Base-by-base conservation (phyloP, 345 rosid genomes). In the Erodium maritimum region DNA sequence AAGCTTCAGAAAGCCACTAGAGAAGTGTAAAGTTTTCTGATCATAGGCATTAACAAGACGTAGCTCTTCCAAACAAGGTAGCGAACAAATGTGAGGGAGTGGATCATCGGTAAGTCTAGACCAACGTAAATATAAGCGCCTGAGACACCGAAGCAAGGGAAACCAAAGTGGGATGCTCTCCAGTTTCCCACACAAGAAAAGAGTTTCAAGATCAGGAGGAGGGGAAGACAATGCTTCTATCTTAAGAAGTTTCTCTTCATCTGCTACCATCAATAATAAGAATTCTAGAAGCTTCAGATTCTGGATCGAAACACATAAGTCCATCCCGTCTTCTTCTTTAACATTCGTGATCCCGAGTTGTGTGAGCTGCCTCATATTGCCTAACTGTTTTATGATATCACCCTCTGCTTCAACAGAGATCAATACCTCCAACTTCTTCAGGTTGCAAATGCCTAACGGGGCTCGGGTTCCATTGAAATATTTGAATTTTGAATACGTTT, bases 391-490 rank as follows among this genome's bases (percentile, higher is more conserved):
- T 2, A 67, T 50, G 10, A 67, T 68, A 42, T 59, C 17, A 46
- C 57, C 37, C 4, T 33, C 65, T 6, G 70, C 65, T 52, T 58
- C 66, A 19, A 68, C 63, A 57, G 67, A 50, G 12, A 57, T 57
- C 33, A 76, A 48, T 48, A 67, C 67, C 57, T 74, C 77, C 57
- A 76, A 58, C 45, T 69, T 75, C 66, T 76, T 79, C 20, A 76
- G 23, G 20, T 11, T 21, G 19, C 58, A 55, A 11, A 71, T 45
- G 1, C 42, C 62, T 17, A 50, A 14, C 12, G 72, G 59, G 21
- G 54, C 63, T 33, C 1, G 19, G 54, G 68, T 62, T 20, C 79
- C 70, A 42, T 17, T 23, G 25, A 61, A 58, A 52, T 68, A 60
- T 14, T 64, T 65, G 59, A 65, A 71, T 3, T 58, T 50, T 5